Evolutionary conservation across 306 rosid species (phyloP), one percentile per base, ranked within the genome.

Genomic region (Mimosa pudica): DNA sequence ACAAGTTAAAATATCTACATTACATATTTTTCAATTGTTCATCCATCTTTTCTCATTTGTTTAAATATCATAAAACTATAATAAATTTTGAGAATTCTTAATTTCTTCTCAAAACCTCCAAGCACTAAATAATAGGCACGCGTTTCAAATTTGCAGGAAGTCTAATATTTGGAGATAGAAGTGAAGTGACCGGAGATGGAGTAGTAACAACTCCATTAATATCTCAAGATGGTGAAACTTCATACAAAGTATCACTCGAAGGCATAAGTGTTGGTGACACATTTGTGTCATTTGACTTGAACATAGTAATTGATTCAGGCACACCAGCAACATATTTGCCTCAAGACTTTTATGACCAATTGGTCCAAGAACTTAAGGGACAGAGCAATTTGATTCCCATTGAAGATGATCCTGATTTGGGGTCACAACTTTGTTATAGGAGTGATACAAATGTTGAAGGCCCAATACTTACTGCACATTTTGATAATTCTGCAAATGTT

Each of bases 271-370:
- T 88, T 30, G 92, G 86, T 71, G 73, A 90, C 35, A 90, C 77
- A 71, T 77, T 73, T 80, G 78, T 90, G 16, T 63, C 75, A 73
- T 74, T 82, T 7, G 73, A 82, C 49, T 87, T 91, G 47, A 90
- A 82, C 78, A 84, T 87, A 68, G 80, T 88, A 76, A 70, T 87
- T 73, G 95, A 88, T 76, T 87, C 90, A 12, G 95, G 95, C 16
- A 85, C 92, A 55, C 92, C 91, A 10, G 78, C 90, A 38, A 87
- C 86, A 20, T 73, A 85, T 45, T 9, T 90, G 30, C 92, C 92
- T 32, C 85, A 87, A 79, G 89, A 84, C 11, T 74, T 88, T 44
- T 85, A 87, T 16, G 77, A 85, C 38, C 77, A 77, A 18, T 18
- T 90, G 69, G 88, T 75, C 0, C 79, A 49, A 48, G 92, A 90